Evolutionary conservation across 2,329 filamentous ascomycete genomes (phyloP).

Genomic region (Ophiostoma novo-ulmi): DNA sequence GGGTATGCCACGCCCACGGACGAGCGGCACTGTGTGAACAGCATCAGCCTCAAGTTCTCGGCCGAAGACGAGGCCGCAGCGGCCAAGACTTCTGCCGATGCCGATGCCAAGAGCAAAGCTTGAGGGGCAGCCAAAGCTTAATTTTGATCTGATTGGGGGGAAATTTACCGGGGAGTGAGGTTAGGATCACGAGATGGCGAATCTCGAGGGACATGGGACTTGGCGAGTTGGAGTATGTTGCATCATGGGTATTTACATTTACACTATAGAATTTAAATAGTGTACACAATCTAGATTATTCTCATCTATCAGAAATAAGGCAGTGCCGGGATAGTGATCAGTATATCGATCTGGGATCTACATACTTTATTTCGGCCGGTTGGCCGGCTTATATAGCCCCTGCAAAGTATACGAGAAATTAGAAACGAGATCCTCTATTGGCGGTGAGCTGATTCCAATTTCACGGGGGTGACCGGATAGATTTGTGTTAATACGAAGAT

Average conservation of each 20-base stretch:
- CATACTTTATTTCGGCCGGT: not conserved
- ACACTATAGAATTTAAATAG: not conserved
- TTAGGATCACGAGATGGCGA: not conserved
- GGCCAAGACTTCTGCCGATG: constrained; percentile 16
- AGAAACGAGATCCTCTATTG: not conserved
- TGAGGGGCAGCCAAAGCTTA: not conserved
- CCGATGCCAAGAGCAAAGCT: constrained; percentile 18
- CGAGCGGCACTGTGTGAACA: constrained; percentile 96
- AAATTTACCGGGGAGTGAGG: not conserved
- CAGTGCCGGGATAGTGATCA: not conserved
- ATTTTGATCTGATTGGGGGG: not conserved
- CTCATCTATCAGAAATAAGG: not conserved
- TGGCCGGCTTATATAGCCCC: not conserved
- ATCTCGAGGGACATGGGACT: not conserved
- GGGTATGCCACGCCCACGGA: constrained; percentile 80
- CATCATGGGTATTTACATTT: not conserved
- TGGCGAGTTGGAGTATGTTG: not conserved
- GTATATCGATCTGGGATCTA: not conserved
- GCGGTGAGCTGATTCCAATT: not conserved
- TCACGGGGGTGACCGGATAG: not conserved
- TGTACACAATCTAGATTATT: not conserved
- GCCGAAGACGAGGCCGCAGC: constrained; percentile 46
- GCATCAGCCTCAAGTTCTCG: constrained; percentile 78
- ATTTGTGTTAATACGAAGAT: not conserved
- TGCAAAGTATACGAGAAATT: not conserved